These are phyloP conservation scores for Amanita fuliginea DNA, from an alignment of 768 basidiomycete genomes.

Conservation along the genomic window DNA sequence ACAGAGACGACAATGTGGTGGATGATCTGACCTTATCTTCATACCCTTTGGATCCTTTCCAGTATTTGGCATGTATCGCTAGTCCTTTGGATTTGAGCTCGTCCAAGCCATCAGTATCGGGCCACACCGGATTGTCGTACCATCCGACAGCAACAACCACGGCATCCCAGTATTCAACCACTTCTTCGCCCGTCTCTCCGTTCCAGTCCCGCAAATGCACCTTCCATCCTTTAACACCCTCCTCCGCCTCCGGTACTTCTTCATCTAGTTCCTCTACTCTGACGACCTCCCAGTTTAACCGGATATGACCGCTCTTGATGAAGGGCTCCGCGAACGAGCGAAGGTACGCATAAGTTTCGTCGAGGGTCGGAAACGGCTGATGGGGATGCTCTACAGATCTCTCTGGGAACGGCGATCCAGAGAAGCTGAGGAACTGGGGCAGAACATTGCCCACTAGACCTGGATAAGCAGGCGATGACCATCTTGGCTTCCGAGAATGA, in stretches of 20 bases:
- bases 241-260: not conserved
- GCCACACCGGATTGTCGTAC: constrained; percentile 36
- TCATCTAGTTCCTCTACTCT: constrained; percentile 23
- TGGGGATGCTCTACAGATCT: constrained; percentile 12
- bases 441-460: constrained; percentile 40
- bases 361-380: constrained; percentile 30
- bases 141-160: constrained; percentile 35
- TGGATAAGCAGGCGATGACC: constrained; percentile 38
- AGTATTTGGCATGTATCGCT: constrained; percentile 31
- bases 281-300: constrained; percentile 29
- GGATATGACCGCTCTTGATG: constrained; percentile 20
- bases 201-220: constrained; percentile 12
- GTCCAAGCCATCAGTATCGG: constrained; percentile 29
- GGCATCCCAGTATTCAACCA: constrained; percentile 35
- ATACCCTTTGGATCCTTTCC: constrained; percentile 26
- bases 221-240: constrained; percentile 23
- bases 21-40: constrained; percentile 21
- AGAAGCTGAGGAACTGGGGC: constrained; percentile 31
- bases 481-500: constrained; percentile 15
- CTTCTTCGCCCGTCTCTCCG: constrained; percentile 19
- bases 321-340: constrained; percentile 23
- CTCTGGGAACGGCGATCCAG: constrained; percentile 24
- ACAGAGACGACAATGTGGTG: not conserved
- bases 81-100: constrained; percentile 21
- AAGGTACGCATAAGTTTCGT: constrained; percentile 27